Percentiles rank a stretch among this genome's conserved stretches.
These are phyloP conservation scores for Suillus americanus DNA, from an alignment of 768 basidiomycete species.

Conservation along the genomic window DNA sequence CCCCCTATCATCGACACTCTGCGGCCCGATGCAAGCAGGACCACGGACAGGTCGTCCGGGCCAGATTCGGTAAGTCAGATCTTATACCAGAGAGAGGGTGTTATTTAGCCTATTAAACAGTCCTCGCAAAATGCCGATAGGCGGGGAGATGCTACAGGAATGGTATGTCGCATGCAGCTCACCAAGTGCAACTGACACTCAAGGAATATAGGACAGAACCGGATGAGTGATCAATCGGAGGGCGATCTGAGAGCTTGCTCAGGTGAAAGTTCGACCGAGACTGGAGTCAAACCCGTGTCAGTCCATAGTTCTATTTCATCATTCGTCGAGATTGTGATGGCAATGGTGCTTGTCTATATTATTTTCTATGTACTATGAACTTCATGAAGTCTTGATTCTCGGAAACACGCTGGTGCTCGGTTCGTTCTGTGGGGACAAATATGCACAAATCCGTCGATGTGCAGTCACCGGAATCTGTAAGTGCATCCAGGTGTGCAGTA, in stretches of 20 bases:
- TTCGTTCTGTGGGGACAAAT: not conserved
- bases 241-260: not conserved
- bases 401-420: not conserved
- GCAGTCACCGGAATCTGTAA: not conserved
- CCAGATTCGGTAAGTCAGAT: not conserved
- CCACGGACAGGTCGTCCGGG: not conserved
- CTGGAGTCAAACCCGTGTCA: not conserved
- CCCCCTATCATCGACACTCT: not conserved
- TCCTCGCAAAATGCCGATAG: not conserved
- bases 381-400: not conserved
- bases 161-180: not conserved
- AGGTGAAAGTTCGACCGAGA: not conserved
- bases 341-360: not conserved
- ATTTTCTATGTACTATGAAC: not conserved
- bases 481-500: not conserved
- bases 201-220: not conserved
- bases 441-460: not conserved
- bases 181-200: not conserved
- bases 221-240: not conserved
- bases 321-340: not conserved
- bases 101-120: not conserved
- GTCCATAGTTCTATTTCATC: not conserved
- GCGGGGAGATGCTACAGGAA: not conserved
- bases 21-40: not conserved
- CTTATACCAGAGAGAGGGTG: not conserved